Base-by-base conservation (phyloP, 202 grass and related monocot species). In the Schoenoplectus tabernaemontani region DNA sequence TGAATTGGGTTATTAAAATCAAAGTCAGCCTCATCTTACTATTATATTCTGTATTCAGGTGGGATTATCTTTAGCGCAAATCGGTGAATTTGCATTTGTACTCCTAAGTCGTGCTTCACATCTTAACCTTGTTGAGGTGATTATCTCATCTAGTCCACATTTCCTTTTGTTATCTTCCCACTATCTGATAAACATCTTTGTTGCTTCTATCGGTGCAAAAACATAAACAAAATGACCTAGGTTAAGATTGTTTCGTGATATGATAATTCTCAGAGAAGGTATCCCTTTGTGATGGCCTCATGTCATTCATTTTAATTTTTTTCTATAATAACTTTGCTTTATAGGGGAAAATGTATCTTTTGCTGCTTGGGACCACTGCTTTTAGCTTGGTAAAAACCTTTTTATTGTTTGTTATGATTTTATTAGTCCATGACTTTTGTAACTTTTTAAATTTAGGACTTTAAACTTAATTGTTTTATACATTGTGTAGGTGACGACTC, bases 61-160 rank as follows among this genome's bases (percentile, higher is more conserved):
- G 76, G 92, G 90, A 61, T 58, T 99, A 80, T 99, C 96, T 81
- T 99, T 99, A 83, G 96, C 96, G 81, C 96, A 96, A 85, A 96
- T 99, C 57, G 96, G 96, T 86, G 96, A 99, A 76, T 99, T 99
- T 88, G 96, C 92, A 62, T 99, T 99, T 85, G 96, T 99, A 78
- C 92, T 99, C 37, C 81, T 96, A 77, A 93, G 92, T 67, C 88
- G 90, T 60, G 96, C 92, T 69, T 99, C 96, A 69, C 92, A 99
- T 91, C 90, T 89, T 84, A 87, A 96, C 88, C 92, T 96, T 82
- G 82, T 93, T 78, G 92, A 91, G 86, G 92, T 99, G 26, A 93
- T 61, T 86, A 75, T 86, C 41, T 46, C 41, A 22, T 70, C 38
- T 47, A 5, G 24, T 39, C 7, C 63, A 39, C 63, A 9, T 82